These are phyloP conservation scores for Aspergillus persii DNA, from an alignment of 2,329 filamentous ascomycete species.

Conservation along the genomic window DNA sequence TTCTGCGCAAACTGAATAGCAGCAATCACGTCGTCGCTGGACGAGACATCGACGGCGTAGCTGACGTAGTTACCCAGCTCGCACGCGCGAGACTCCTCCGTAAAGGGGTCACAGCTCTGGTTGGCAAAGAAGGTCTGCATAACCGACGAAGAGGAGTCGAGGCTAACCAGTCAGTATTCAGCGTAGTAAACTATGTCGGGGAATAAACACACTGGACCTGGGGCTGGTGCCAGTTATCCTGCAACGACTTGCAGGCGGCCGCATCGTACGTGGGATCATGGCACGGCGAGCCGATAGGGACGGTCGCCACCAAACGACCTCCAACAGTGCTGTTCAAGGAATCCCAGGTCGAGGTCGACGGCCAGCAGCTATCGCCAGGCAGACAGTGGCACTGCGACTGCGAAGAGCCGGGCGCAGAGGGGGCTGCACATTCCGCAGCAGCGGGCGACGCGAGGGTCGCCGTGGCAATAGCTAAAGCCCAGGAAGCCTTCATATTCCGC, in stretches of 20 bases:
- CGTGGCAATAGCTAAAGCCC: constrained; percentile 12
- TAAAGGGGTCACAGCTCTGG: constrained; percentile 33
- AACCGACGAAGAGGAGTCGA: constrained; percentile 29
- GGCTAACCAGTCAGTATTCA: constrained; percentile 7
- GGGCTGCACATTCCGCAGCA: not conserved
- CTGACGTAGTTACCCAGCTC: constrained; percentile 29
- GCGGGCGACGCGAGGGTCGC: not conserved
- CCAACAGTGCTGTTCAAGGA: constrained; percentile 37
- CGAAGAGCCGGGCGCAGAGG: not conserved
- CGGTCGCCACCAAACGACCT: constrained; percentile 38
- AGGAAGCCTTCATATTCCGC: constrained; percentile 25
- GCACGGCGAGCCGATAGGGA: constrained; percentile 39
- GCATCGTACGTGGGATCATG: constrained; percentile 30
- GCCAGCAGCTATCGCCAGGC: constrained; percentile 41
- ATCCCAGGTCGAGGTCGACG: constrained; percentile 31
- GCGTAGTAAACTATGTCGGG: too few species aligned
- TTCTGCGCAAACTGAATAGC: constrained; percentile 44
- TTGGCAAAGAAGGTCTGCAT: constrained; percentile 35
- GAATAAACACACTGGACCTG: constrained; percentile 23
- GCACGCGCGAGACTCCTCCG: constrained; percentile 21
- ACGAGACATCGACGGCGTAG: constrained; percentile 37
- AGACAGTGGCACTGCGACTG: constrained; percentile 22
- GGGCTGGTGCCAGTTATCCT: constrained; percentile 26
- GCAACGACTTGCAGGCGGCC: constrained; percentile 18
- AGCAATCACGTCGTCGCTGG: constrained; percentile 27